phyloP scores from a whole-genome alignment of 164 flowering plant genomes.

The Berberis thunbergii region DNA sequence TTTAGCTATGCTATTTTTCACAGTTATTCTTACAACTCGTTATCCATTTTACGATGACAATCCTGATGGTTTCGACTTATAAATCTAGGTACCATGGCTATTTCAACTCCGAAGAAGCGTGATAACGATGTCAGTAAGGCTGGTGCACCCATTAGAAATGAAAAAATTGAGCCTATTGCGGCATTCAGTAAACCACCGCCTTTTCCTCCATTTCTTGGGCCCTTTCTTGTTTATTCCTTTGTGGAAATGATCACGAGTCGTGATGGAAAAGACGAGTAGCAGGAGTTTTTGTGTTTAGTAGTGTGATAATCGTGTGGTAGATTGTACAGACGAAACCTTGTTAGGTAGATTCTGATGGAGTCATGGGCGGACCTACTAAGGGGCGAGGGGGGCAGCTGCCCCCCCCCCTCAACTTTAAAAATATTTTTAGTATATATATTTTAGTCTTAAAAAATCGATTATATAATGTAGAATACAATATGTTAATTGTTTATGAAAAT shows the following conservation, averaged over 20 bases:
- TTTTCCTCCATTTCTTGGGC: conserved; percentile 53
- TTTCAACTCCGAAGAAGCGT: conserved; percentile 30
- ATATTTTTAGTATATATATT: no score
- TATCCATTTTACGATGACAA: not conserved
- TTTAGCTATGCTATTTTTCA: not conserved
- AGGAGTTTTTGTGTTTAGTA: conserved; percentile 1
- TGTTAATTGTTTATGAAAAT: no score
- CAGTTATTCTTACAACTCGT: not conserved
- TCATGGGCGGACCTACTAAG: no score
- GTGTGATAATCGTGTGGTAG: not conserved
- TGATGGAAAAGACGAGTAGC: conserved; percentile 40
- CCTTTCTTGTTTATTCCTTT: conserved; percentile 45
- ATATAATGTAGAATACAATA: no score
- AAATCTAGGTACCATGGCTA: conserved; percentile 17
- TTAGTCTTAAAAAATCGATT: no score
- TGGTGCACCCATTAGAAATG: conserved; percentile 12
- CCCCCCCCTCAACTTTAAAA: no score
- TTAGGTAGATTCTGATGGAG: no score
- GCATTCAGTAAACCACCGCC: conserved; percentile 70
- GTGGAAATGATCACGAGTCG: conserved; percentile 34
- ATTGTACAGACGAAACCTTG: not conserved
- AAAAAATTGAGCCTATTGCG: conserved; percentile 40
- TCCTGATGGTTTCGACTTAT: not conserved
- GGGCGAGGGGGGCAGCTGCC: no score
- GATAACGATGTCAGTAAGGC: conserved; percentile 15